Percentiles rank a stretch among this genome's conserved stretches.
phyloP scores from a whole-genome alignment of 306 rosid species.

The Trifolium dubium region DNA sequence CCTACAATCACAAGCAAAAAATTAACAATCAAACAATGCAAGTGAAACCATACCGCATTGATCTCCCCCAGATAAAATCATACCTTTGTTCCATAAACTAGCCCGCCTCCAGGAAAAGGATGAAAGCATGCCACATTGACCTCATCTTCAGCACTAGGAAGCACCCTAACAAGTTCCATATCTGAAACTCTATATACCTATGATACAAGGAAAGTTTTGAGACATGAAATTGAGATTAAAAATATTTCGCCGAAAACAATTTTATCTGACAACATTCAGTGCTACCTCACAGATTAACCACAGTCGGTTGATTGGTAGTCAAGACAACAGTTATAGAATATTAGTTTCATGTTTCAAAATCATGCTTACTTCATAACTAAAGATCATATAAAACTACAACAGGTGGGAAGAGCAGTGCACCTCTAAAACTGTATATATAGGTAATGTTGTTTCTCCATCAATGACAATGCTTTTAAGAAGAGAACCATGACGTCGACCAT shows the following conservation, averaged over 20 bases:
- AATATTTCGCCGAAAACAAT: conserved; percentile 25
- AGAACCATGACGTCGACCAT: conserved; percentile 63
- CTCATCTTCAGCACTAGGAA: conserved; percentile 98
- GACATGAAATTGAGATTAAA: conserved; percentile 32
- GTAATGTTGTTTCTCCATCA: conserved; percentile 93
- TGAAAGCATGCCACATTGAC: conserved; percentile 99
- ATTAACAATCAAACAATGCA: conserved; percentile 21
- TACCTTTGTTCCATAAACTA: conserved; percentile 98
- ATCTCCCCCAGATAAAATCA: conserved; percentile 66
- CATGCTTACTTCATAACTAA: neutral
- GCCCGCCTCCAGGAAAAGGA: conserved; percentile 97
- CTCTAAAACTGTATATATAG: conserved; percentile 97
- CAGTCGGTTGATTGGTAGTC: conserved; percentile 22
- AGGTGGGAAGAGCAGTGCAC: conserved; percentile 46
- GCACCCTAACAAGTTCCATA: conserved; percentile 98
- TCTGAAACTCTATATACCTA: conserved; percentile 96
- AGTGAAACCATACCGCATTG: conserved; percentile 46
- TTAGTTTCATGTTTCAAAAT: conserved; percentile 21
- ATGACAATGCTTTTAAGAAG: conserved; percentile 84
- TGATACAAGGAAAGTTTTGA: conserved; percentile 39
- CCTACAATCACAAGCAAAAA: conserved; percentile 60
- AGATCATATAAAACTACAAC: conserved; percentile 23
- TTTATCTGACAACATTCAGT: conserved; percentile 12
- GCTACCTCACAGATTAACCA: conserved; percentile 24
- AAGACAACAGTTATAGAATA: conserved; percentile 4